Evolutionary conservation across 169 alveolate species (phyloP).

Genomic region (Eimeria zaria): DNA sequence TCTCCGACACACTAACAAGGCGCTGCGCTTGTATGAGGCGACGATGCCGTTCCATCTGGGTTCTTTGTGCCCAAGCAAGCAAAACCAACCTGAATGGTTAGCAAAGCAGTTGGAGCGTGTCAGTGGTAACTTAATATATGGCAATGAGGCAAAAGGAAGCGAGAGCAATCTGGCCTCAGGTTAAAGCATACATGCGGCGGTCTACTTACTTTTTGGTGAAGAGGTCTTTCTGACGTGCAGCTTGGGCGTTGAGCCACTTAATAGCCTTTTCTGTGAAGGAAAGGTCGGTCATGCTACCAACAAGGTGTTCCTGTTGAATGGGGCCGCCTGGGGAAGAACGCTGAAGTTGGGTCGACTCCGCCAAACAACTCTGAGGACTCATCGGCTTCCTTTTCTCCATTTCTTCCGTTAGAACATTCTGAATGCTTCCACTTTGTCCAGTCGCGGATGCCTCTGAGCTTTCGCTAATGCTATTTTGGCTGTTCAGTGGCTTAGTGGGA

Average conservation of each 20-base stretch:
- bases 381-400: background rate
- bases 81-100: slow-evolving; percentile 21
- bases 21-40: slow-evolving; percentile 12
- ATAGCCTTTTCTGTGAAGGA: background rate
- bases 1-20: background rate
- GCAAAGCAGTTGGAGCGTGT: background rate
- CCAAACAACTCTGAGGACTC: background rate
- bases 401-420: background rate
- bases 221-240: background rate
- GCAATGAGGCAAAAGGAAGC: background rate
- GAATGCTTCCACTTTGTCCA: slow-evolving; percentile 24
- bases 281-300: background rate
- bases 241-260: slow-evolving; percentile 9
- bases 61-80: slow-evolving; percentile 26
- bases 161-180: background rate
- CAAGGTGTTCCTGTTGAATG: background rate
- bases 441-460: background rate
- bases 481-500: background rate
- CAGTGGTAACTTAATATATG: too few species aligned
- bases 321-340: background rate
- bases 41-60: slow-evolving; percentile 43
- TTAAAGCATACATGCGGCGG: background rate
- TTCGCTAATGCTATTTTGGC: background rate
- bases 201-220: slow-evolving; percentile 30
- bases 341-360: background rate